Conservation (phyloP, 2,329 filamentous ascomycete species). For the Xylariales sp. region DNA sequence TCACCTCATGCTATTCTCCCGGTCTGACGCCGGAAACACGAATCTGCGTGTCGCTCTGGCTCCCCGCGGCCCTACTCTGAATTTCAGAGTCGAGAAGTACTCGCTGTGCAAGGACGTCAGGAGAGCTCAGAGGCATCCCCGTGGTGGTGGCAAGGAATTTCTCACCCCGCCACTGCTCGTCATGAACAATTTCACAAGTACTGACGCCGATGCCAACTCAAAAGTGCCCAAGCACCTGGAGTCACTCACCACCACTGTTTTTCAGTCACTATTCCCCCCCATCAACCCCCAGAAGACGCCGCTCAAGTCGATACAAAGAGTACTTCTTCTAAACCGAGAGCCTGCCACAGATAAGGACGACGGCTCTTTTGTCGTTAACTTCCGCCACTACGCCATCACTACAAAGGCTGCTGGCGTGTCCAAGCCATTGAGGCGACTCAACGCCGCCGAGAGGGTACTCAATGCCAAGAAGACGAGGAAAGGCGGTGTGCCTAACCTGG, state of each 20-base stretch:
- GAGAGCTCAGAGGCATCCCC: slow-evolving; percentile 76
- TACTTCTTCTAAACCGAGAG: slow-evolving; percentile 86
- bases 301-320: slow-evolving; percentile 85
- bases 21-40: slow-evolving; percentile 84
- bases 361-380: slow-evolving; percentile 75
- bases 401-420: slow-evolving; percentile 83
- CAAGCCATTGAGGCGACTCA: slow-evolving; percentile 75
- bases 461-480: slow-evolving; percentile 58
- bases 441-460: slow-evolving; percentile 77
- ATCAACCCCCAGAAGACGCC: slow-evolving; percentile 91
- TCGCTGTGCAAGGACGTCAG: slow-evolving; percentile 89
- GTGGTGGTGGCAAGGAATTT: slow-evolving; percentile 80
- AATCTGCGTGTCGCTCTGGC: slow-evolving; percentile 85
- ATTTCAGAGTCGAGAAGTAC: slow-evolving; percentile 94
- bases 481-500: slow-evolving; percentile 78
- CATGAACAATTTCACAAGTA: slow-evolving; percentile 93
- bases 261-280: slow-evolving; percentile 92
- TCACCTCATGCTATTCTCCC: slow-evolving; percentile 88
- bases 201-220: slow-evolving; percentile 53
- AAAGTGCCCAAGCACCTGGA: slow-evolving; percentile 93
- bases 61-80: slow-evolving; percentile 84
- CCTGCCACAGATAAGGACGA: slow-evolving; percentile 47
- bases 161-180: slow-evolving; percentile 83
- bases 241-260: slow-evolving; percentile 85
- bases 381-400: slow-evolving; percentile 93